These are phyloP conservation scores for Kwoniella mangroviensis DNA, from an alignment of 768 basidiomycete genomes.

Conservation along the genomic window DNA sequence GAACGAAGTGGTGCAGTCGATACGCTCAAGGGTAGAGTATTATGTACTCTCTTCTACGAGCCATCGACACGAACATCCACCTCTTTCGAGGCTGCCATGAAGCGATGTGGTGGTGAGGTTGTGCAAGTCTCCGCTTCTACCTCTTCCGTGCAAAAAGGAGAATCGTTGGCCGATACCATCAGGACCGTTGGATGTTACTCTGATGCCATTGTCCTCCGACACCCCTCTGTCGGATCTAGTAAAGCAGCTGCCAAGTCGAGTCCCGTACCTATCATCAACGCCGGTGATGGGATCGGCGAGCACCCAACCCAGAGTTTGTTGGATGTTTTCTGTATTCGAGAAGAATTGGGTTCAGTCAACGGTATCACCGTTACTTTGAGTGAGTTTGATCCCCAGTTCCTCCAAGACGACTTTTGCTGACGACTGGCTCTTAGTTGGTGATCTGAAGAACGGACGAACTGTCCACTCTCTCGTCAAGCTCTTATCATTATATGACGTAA, in stretches of 20 bases:
- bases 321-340: conserved; percentile 83
- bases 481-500: conserved; percentile 83
- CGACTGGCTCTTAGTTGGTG: conserved; percentile 66
- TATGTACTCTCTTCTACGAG: conserved; percentile 94
- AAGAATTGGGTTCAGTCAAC: conserved; percentile 96
- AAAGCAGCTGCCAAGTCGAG: conserved; percentile 95
- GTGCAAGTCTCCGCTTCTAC: conserved; percentile 78
- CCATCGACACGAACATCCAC: conserved; percentile 93
- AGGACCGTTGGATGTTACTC: conserved; percentile 93
- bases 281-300: conserved; percentile 95
- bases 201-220: conserved; percentile 91
- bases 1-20: conserved; percentile 88
- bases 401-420: conserved; percentile 1
- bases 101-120: conserved; percentile 93
- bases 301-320: conserved; percentile 74
- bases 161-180: conserved; percentile 88
- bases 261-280: conserved; percentile 93
- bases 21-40: conserved; percentile 84
- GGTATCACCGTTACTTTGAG: conserved; percentile 75
- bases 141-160: conserved; percentile 91
- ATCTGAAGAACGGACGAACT: conserved; percentile 96
- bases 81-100: conserved; percentile 99
- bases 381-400: conserved; percentile 36
- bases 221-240: conserved; percentile 91
- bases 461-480: conserved; percentile 94